Evolutionary conservation across 202 grass and related monocot genomes (phyloP).

Genomic region (Thinopyrum obtusiflorum): DNA sequence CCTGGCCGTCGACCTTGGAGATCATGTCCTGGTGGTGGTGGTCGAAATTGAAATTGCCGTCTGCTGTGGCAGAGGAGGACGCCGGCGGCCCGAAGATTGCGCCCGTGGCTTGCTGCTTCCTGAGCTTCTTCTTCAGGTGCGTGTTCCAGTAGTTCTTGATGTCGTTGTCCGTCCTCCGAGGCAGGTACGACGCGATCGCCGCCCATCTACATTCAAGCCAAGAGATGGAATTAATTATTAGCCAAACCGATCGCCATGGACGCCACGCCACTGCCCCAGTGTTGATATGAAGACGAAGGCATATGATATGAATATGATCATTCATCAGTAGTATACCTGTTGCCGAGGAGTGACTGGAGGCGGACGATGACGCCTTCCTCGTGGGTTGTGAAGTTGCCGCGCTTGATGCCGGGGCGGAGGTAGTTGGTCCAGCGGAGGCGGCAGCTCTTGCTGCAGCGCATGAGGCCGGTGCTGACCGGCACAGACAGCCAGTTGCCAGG

Average conservation of each 20-base stretch:
- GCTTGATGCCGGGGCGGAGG: slow-evolving; percentile 76
- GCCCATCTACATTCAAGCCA: slow-evolving; percentile 82
- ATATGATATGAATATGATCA: too few species aligned
- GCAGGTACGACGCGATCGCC: slow-evolving; percentile 82
- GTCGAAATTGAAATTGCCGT: too few species aligned
- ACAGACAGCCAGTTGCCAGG: slow-evolving; percentile 95
- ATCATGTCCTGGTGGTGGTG: too few species aligned
- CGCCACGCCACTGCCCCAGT: too few species aligned
- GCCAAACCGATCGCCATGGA: too few species aligned
- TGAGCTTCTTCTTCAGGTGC: slow-evolving; percentile 90
- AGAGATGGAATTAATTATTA: too few species aligned
- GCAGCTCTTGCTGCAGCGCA: slow-evolving; percentile 84
- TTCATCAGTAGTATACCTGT: slow-evolving; percentile 37
- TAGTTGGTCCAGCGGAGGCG: slow-evolving; percentile 83
- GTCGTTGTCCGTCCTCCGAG: slow-evolving; percentile 96
- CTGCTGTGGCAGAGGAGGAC: too few species aligned
- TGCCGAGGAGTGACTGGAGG: slow-evolving; percentile 74
- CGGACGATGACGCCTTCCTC: slow-evolving; percentile 90
- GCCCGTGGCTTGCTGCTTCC: too few species aligned
- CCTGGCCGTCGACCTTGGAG: too few species aligned
- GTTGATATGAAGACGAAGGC: too few species aligned
- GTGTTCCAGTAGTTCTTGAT: slow-evolving; percentile 99
- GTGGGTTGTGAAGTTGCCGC: slow-evolving; percentile 68
- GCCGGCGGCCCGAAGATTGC: too few species aligned
- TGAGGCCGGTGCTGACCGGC: slow-evolving; percentile 59